Conservation (phyloP, 306 rosid species). For the Ceratonia siliqua region DNA sequence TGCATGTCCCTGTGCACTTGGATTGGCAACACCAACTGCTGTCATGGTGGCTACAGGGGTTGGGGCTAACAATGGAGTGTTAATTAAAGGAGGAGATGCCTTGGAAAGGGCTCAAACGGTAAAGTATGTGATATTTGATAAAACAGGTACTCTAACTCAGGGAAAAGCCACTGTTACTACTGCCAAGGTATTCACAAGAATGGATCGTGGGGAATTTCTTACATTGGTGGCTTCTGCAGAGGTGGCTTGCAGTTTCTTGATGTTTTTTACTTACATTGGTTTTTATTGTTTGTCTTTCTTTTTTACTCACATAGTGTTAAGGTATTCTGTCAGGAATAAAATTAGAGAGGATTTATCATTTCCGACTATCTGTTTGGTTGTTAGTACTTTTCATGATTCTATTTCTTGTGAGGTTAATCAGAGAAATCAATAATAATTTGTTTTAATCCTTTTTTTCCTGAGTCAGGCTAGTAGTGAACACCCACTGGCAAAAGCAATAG, state of each 20-base stretch:
- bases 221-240: slow-evolving; percentile 74
- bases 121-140: slow-evolving; percentile 66
- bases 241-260: slow-evolving; percentile 42
- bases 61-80: slow-evolving; percentile 76
- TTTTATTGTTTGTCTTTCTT: background rate
- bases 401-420: background rate
- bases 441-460: slow-evolving; percentile 4
- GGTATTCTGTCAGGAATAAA: background rate
- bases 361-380: background rate
- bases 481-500: slow-evolving; percentile 71
- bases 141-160: slow-evolving; percentile 80
- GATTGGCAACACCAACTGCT: slow-evolving; percentile 83
- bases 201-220: slow-evolving; percentile 72
- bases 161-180: slow-evolving; percentile 72
- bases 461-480: slow-evolving; percentile 75
- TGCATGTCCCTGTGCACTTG: slow-evolving; percentile 83
- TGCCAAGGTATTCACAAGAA: slow-evolving; percentile 58
- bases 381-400: background rate
- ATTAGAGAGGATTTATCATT: background rate
- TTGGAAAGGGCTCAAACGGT: slow-evolving; percentile 73
- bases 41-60: slow-evolving; percentile 86
- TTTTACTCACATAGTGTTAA: background rate
- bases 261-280: background rate
- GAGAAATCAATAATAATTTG: background rate
- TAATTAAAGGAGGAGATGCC: slow-evolving; percentile 82